These are phyloP conservation scores for Pythium apleroticum DNA, from an alignment of 352 stramenopile genomes.

Conservation along the genomic window DNA sequence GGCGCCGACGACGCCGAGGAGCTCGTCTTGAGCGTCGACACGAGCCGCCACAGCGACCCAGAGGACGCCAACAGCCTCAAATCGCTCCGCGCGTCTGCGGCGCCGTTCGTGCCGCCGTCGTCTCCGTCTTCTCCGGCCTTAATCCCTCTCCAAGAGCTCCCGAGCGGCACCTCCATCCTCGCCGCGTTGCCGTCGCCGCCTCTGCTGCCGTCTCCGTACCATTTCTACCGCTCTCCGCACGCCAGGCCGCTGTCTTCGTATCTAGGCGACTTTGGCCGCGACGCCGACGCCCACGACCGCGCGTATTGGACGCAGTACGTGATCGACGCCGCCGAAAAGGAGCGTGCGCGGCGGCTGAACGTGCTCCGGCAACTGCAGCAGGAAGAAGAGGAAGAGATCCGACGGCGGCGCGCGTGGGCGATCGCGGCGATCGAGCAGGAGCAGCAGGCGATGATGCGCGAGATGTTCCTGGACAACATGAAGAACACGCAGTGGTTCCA, in stretches of 20 bases:
- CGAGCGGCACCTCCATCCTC: not conserved
- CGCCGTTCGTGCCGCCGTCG: constrained; percentile 37
- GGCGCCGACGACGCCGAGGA: not conserved
- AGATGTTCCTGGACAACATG: constrained; percentile 88
- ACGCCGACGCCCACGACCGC: constrained; percentile 35
- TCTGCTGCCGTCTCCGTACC: not conserved
- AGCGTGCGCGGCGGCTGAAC: constrained; percentile 62
- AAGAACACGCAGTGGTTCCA: constrained; percentile 90
- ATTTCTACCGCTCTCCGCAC: not conserved
- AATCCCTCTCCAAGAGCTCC: not conserved
- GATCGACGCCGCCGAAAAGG: constrained; percentile 79
- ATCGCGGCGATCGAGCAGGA: constrained; percentile 82
- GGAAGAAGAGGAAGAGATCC: constrained; percentile 75
- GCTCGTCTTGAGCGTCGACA: not conserved
- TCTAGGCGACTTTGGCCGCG: constrained; percentile 1
- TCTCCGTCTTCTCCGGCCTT: not conserved
- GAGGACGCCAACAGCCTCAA: constrained; percentile 9
- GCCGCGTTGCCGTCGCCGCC: constrained; percentile 2
- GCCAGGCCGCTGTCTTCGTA: constrained; percentile 5
- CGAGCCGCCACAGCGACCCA: constrained; percentile 3
- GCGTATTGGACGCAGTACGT: constrained; percentile 82
- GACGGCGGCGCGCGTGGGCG: constrained; percentile 63
- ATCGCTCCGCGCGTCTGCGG: constrained; percentile 34
- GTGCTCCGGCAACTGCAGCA: constrained; percentile 67
- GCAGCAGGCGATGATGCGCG: constrained; percentile 74